Base-by-base conservation (phyloP, 2,329 filamentous ascomycete species). In the Verticillium albo-atrum region DNA sequence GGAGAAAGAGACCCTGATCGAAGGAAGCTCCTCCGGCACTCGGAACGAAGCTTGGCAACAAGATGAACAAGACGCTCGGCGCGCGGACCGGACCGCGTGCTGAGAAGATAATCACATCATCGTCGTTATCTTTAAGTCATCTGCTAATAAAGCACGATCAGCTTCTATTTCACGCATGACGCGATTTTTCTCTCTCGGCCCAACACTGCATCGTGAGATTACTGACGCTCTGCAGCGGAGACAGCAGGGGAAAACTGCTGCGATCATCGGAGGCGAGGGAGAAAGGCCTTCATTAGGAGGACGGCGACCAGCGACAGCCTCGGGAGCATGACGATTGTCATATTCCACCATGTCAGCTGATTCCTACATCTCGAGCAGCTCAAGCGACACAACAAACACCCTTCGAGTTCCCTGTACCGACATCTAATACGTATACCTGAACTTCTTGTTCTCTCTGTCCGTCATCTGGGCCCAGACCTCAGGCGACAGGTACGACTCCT, bases 391-490 rank as follows among this genome's bases (percentile, higher is more conserved):
- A 10, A 50, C 35, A 14, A 37, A 32, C 17, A 17, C 15, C 17
- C 34, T 37, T n/a, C 34, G 10, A 1, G 42, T 17, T 37, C 6
- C 42, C 20, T 23, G 42, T 20, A 17, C 15, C 42, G 20, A 23
- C 35, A 20, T 20, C 42, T 50, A 79, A 53, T 78, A 78, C 1
- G 73, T 73, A 65, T 87, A 86, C 55, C 81, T 76, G 68, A 87
- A 86, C 23, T 75, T 77, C 65, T 76, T 78, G 65, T 87, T 86
- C 71, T 87, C 79, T 66, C 70, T 77, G 61, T 87, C 84, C 6
- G 83, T 87, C 73, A 82, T 69, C 26, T 78, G 75, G 37, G 71
- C 72, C 78, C 75, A 85, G 4, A 73, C 72, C 60, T 79, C 74
- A 2, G 72, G 75, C 9, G 70, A 68, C 72, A 77, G 67, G 63